Conservation (phyloP, 2,329 filamentous ascomycete genomes). For the Monilinia fructicola region DNA sequence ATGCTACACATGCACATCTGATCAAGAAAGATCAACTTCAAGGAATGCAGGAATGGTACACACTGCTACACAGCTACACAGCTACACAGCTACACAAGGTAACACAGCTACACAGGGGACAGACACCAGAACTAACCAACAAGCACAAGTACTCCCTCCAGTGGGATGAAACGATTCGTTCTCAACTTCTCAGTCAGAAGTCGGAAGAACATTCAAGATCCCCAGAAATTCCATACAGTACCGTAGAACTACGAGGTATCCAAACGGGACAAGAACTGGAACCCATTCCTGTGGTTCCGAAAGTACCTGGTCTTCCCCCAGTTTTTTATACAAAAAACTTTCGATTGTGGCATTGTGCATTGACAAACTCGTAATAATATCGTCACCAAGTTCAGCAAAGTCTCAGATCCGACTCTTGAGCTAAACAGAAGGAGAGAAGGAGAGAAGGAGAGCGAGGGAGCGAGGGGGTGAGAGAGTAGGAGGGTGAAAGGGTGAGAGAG, state of each 20-base stretch:
- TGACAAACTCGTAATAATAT: background rate
- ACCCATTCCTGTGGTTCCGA: slow-evolving; percentile 12
- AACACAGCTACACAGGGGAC: no score
- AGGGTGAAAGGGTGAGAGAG: no score
- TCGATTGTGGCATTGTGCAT: slow-evolving; percentile 9
- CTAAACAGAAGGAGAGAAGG: background rate
- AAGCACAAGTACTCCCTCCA: no score
- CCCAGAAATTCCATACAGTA: background rate
- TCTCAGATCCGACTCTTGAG: slow-evolving; percentile 1
- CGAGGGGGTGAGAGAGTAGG: no score
- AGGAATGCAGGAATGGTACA: no score
- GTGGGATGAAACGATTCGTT: background rate
- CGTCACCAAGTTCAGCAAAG: slow-evolving; percentile 1
- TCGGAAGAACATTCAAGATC: background rate
- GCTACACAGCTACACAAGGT: no score
- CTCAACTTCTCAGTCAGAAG: background rate
- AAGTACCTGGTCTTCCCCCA: background rate
- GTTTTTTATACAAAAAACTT: background rate
- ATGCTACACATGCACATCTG: no score
- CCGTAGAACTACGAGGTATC: no score
- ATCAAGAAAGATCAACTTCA: no score
- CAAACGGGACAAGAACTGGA: background rate
- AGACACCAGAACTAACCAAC: no score
- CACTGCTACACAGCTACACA: no score
- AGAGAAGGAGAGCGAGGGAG: background rate